A percentile compares a stretch with the other conserved stretches of the same genome.
phyloP scores from a whole-genome alignment of 306 rosid species.

The Cucumis hystrix region DNA sequence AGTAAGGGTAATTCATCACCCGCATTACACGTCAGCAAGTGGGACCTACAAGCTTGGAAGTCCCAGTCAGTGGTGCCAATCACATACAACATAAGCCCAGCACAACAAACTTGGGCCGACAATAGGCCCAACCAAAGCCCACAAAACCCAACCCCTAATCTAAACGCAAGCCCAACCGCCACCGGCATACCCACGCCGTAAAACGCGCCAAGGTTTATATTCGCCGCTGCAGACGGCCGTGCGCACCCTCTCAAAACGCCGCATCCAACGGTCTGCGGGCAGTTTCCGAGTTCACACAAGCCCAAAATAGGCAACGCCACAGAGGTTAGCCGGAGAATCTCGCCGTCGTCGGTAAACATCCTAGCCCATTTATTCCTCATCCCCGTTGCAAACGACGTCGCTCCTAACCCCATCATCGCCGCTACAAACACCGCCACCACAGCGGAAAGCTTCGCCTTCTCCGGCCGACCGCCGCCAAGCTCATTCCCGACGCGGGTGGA shows the following conservation, averaged over 20 bases:
- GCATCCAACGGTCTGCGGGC: conserved; percentile 88
- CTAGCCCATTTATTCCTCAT: conserved; percentile 59
- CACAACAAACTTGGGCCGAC: conserved; percentile 84
- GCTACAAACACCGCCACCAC: conserved; percentile 46
- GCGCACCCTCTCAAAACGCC: conserved; percentile 87
- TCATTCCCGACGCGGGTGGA: conserved; percentile 83
- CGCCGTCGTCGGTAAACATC: conserved; percentile 47
- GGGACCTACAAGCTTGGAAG: conserved; percentile 47
- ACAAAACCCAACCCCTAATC: conserved; percentile 50
- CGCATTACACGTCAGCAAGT: conserved; percentile 24
- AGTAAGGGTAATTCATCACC: conserved; percentile 7
- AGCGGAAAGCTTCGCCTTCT: conserved; percentile 38
- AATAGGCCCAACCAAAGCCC: conserved; percentile 90
- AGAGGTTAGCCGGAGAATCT: conserved; percentile 50
- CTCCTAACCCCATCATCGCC: conserved; percentile 43
- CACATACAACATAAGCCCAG: conserved; percentile 67
- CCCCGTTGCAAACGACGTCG: conserved; percentile 38
- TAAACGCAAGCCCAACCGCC: conserved; percentile 68
- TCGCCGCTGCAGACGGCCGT: conserved; percentile 72
- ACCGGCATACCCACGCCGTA: conserved; percentile 87
- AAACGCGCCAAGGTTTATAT: conserved; percentile 73
- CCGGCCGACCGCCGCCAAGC: conserved; percentile 45
- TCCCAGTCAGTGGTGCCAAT: conserved; percentile 86
- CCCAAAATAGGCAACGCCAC: conserved; percentile 74
- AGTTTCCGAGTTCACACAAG: conserved; percentile 87